Percentiles rank a stretch among this genome's conserved stretches.
phyloP scores from a whole-genome alignment of 768 basidiomycete genomes.

The Kwoniella sp. region DNA sequence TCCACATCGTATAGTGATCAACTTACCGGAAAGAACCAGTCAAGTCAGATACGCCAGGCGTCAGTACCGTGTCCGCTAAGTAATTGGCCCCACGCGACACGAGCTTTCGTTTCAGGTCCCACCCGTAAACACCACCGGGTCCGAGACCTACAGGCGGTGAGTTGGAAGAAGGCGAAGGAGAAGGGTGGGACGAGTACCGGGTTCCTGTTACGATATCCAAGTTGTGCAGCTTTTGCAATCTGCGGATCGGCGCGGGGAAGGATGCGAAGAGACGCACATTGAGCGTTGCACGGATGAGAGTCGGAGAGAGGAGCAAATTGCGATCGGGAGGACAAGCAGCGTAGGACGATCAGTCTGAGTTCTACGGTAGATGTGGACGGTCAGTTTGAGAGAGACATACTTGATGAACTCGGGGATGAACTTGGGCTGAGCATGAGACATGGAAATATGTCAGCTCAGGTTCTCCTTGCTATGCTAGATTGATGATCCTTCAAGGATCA shows the following conservation, averaged over 20 bases:
- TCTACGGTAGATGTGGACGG: no score
- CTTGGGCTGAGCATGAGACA: constrained; percentile 67
- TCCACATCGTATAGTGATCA: not conserved
- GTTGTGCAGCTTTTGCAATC: constrained; percentile 80
- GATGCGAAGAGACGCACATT: not conserved
- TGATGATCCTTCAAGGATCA: no score
- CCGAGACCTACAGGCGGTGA: constrained; percentile 63
- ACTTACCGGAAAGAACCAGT: constrained; percentile 85
- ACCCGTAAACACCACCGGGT: constrained; percentile 86
- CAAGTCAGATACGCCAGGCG: constrained; percentile 83
- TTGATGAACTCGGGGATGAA: constrained; percentile 91
- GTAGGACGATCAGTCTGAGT: no score
- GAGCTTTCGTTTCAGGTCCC: constrained; percentile 87
- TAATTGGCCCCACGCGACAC: constrained; percentile 89
- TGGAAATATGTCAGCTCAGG: not conserved
- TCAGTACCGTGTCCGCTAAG: constrained; percentile 79
- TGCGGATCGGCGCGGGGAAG: constrained; percentile 62
- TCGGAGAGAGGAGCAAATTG: not conserved
- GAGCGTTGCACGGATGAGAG: not conserved
- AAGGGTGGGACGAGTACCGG: constrained; percentile 65
- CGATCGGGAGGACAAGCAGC: not conserved
- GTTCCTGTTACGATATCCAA: constrained; percentile 93
- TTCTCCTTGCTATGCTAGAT: no score
- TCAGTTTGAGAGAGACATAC: constrained; percentile 57
- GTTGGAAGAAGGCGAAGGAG: constrained; percentile 55